Evolutionary conservation across 108 stramenopile species (phyloP).

Genomic region (Cyclotella choctawhatcheeana): DNA sequence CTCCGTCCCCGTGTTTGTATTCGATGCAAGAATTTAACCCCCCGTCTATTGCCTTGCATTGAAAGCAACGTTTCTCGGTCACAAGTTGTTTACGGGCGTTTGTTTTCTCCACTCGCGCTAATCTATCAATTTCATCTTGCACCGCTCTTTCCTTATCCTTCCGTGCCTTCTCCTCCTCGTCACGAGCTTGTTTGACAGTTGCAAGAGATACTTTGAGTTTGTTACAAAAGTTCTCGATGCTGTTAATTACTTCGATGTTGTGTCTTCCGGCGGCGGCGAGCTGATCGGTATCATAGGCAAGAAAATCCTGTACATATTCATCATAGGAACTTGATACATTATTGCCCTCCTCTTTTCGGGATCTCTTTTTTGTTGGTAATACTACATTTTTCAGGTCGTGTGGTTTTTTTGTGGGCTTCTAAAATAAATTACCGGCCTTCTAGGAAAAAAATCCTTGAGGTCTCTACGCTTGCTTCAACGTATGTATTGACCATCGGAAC

Average conservation of each 20-base stretch:
- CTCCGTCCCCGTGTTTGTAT: conserved; percentile 7
- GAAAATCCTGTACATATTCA: neutral
- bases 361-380: conserved; percentile 3
- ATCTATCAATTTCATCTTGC: conserved; percentile 7
- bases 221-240: neutral
- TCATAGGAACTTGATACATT: neutral
- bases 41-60: neutral
- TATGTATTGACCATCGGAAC: too few relatives aligned
- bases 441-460: too few relatives aligned
- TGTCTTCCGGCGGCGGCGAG: conserved; percentile 1
- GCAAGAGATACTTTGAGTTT: neutral
- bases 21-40: conserved; percentile 5
- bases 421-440: too few relatives aligned
- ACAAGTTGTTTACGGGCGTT: neutral
- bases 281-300: neutral
- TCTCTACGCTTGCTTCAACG: too few relatives aligned
- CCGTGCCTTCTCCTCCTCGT: conserved; percentile 13
- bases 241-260: neutral
- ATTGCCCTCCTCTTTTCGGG: conserved; percentile 15
- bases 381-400: too few relatives aligned
- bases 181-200: conserved; percentile 5
- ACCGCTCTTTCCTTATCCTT: neutral
- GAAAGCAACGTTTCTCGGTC: conserved; percentile 4
- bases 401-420: too few relatives aligned
- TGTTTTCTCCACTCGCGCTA: neutral